Conservation (phyloP, 2,329 filamentous ascomycete genomes). For the Penicillium sp. region DNA sequence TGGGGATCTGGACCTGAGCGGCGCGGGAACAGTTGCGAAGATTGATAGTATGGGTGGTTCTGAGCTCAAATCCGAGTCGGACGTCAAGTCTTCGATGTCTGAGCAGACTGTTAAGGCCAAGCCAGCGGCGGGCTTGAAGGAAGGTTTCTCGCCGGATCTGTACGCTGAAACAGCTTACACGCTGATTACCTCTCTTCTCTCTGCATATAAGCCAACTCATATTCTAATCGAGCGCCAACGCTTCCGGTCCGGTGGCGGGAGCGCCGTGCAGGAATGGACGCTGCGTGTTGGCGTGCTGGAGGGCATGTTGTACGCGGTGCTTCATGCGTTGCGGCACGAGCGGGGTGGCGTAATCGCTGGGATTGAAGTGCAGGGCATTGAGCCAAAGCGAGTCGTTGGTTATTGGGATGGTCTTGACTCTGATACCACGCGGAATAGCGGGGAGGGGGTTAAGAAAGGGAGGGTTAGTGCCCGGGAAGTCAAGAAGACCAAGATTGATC, state of each 20-base stretch:
- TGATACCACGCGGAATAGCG: neutral
- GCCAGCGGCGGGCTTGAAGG: neutral
- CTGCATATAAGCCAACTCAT: slow-evolving; percentile 60
- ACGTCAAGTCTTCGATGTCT: neutral
- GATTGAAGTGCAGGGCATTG: slow-evolving; percentile 52
- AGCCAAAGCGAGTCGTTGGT: slow-evolving; percentile 56
- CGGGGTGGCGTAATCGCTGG: slow-evolving; percentile 25
- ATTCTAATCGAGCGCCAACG: slow-evolving; percentile 70
- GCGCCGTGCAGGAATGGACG: slow-evolving; percentile 78
- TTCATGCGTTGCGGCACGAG: slow-evolving; percentile 58
- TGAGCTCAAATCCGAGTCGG: neutral
- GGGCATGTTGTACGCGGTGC: slow-evolving; percentile 73
- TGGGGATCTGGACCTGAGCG: slow-evolving; percentile 4
- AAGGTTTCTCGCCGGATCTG: slow-evolving; percentile 53
- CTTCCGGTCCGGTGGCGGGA: slow-evolving; percentile 63
- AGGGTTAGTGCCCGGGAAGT: slow-evolving; percentile 30
- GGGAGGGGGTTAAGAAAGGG: slow-evolving; percentile 19
- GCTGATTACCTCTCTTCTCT: slow-evolving; percentile 55
- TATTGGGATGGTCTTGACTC: slow-evolving; percentile 54
- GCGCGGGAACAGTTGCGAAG: neutral
- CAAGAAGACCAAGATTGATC: slow-evolving; percentile 62
- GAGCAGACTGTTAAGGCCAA: neutral
- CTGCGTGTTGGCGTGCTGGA: slow-evolving; percentile 79
- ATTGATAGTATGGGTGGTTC: neutral
- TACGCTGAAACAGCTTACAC: slow-evolving; percentile 59